Evolutionary conservation across 768 basidiomycete species (phyloP).

Genomic region (Mycena epipterygia): DNA sequence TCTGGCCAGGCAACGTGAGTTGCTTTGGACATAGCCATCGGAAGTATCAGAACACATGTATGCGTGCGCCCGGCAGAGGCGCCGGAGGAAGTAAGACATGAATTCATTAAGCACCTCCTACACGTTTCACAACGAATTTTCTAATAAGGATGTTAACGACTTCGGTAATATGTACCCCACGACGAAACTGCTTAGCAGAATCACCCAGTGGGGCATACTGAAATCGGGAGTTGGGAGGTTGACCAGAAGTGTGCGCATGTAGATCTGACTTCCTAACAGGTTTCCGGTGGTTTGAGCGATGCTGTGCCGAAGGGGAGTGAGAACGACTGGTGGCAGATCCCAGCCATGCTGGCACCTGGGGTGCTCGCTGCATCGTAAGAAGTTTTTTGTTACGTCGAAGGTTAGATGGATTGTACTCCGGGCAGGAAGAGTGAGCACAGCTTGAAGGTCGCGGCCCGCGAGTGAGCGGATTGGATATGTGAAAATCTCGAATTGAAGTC

Average conservation of each 20-base stretch:
- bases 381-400: constrained; percentile 85
- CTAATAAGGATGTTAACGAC: neutral
- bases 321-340: constrained; percentile 88
- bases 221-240: constrained; percentile 98
- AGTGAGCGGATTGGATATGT: too few species aligned
- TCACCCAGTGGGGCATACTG: constrained; percentile 99
- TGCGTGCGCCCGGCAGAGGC: neutral
- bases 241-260: constrained; percentile 85
- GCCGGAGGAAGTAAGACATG: neutral
- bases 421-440: constrained; percentile 80
- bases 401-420: constrained; percentile 71
- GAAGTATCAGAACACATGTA: constrained; percentile 1
- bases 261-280: constrained; percentile 61
- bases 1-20: neutral
- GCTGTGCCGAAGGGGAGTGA: constrained; percentile 57
- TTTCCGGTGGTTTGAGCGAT: constrained; percentile 7
- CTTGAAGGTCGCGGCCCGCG: constrained; percentile 81
- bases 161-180: constrained; percentile 95
- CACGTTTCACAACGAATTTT: neutral
- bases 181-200: constrained; percentile 93
- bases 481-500: too few species aligned
- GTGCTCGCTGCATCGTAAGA: constrained; percentile 94
- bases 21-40: neutral
- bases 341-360: constrained; percentile 97
- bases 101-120: neutral